A percentile compares a stretch with the other conserved stretches of the same genome.
These are phyloP conservation scores for Xylaria curta DNA, from an alignment of 495 filamentous ascomycete species.

Conservation along the genomic window DNA sequence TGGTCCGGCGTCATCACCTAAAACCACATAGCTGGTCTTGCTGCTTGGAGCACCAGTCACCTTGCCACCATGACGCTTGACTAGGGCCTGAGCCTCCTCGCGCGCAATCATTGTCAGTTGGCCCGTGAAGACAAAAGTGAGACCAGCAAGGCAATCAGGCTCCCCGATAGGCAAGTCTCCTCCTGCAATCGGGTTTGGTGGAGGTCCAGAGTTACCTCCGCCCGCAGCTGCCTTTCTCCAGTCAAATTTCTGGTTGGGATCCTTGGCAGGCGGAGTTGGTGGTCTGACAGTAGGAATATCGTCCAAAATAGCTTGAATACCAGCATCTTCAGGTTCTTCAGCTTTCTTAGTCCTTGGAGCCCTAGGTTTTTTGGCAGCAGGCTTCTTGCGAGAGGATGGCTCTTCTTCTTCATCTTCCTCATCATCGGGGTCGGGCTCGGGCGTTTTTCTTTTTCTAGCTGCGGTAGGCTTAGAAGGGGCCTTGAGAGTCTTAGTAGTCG, in stretches of 20 bases:
- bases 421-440: constrained; percentile 50
- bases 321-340: constrained; percentile 60
- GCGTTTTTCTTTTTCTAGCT: constrained; percentile 54
- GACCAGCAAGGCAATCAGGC: constrained; percentile 90
- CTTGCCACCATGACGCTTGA: constrained; percentile 94
- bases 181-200: constrained; percentile 65
- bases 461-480: constrained; percentile 45
- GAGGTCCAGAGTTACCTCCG: constrained; percentile 62
- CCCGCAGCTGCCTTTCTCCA: constrained; percentile 58
- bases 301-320: constrained; percentile 85
- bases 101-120: constrained; percentile 77
- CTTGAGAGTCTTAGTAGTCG: constrained; percentile 44
- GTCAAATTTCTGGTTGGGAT: constrained; percentile 74
- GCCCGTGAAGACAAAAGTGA: constrained; percentile 97
- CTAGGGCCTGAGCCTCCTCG: constrained; percentile 84
- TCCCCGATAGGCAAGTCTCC: constrained; percentile 82
- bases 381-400: constrained; percentile 58
- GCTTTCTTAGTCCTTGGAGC: constrained; percentile 66
- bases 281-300: constrained; percentile 81
- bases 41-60: constrained; percentile 82
- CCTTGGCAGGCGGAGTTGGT: constrained; percentile 77
- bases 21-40: constrained; percentile 92
- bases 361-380: constrained; percentile 65
- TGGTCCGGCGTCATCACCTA: constrained; percentile 90
- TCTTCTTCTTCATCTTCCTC: constrained; percentile 51